Conservation (phyloP, 169 alveolate genomes). For the Babesia divergens region DNA sequence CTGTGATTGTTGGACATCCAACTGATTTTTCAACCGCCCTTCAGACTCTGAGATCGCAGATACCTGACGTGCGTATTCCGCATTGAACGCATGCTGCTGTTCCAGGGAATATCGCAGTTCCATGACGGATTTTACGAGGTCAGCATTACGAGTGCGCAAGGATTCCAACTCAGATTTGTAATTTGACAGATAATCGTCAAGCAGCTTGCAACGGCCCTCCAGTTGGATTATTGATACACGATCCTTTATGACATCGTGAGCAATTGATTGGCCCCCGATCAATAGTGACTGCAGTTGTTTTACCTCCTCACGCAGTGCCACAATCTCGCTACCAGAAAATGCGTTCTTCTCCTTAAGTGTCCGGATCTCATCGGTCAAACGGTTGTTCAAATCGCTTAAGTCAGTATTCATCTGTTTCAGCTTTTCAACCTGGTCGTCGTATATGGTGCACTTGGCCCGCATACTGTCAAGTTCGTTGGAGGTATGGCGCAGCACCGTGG, state of each 20-base stretch:
- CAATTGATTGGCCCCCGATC: constrained; percentile 4
- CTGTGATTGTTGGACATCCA: constrained; percentile 24
- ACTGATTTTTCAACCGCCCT: constrained; percentile 20
- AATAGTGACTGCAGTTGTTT: constrained; percentile 32
- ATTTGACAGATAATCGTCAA: constrained; percentile 33
- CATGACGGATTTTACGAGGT: constrained; percentile 33
- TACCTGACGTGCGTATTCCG: constrained; percentile 20
- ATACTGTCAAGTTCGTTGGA: constrained; percentile 36
- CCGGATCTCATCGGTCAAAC: constrained; percentile 21
- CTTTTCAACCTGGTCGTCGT: constrained; percentile 46
- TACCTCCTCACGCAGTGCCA: constrained; percentile 46
- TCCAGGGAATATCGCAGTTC: constrained; percentile 53
- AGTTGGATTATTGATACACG: constrained; percentile 38
- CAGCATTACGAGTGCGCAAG: constrained; percentile 27
- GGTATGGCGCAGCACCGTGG: constrained; percentile 4
- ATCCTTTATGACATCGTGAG: constrained; percentile 40
- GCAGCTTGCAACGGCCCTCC: constrained; percentile 35
- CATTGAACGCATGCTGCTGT: constrained; percentile 41
- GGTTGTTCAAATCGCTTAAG: constrained; percentile 47
- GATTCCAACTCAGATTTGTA: constrained; percentile 29
- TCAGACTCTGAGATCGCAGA: constrained; percentile 18
- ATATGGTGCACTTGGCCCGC: constrained; percentile 14
- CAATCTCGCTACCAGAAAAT: constrained; percentile 13
- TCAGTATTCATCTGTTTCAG: constrained; percentile 44
- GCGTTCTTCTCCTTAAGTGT: constrained; percentile 35